Evolutionary conservation across 306 rosid genomes (phyloP).

Genomic region (Biancaea sappan): DNA sequence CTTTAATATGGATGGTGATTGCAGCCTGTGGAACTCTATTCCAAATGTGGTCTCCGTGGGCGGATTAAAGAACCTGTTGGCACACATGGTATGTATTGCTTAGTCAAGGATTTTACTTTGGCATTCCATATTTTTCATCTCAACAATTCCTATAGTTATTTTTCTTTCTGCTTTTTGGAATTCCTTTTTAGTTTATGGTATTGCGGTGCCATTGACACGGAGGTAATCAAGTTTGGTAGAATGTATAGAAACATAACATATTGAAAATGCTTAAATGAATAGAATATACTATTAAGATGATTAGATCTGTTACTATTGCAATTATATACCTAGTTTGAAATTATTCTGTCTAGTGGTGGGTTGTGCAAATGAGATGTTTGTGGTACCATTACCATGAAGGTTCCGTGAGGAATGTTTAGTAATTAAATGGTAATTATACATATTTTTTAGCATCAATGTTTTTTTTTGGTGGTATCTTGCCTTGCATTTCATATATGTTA

Average conservation of each 20-base stretch:
- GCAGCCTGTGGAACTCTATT: slow-evolving; percentile 95
- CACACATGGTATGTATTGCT: slow-evolving; percentile 75
- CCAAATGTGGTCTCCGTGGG: slow-evolving; percentile 89
- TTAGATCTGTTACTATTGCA: slow-evolving; percentile 5
- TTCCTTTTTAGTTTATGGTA: not conserved
- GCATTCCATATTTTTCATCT: slow-evolving; percentile 5
- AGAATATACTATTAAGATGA: not conserved
- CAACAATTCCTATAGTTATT: not conserved
- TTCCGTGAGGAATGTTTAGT: not conserved
- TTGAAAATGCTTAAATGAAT: not conserved
- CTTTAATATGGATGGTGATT: slow-evolving; percentile 39
- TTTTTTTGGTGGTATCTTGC: not conserved
- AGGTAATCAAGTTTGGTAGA: not conserved
- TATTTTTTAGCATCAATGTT: not conserved
- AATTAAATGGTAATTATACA: not conserved
- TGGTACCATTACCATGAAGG: not conserved
- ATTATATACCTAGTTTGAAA: not conserved
- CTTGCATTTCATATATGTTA: not conserved
- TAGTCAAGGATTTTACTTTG: not conserved
- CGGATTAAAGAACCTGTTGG: slow-evolving; percentile 95
- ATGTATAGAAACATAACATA: not conserved
- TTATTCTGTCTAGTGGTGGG: not conserved
- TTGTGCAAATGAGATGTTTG: not conserved
- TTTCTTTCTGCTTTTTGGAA: not conserved
- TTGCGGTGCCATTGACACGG: not conserved